These are phyloP conservation scores for Nannochloropsis salina DNA, from an alignment of 108 stramenopile genomes.

Conservation along the genomic window DNA sequence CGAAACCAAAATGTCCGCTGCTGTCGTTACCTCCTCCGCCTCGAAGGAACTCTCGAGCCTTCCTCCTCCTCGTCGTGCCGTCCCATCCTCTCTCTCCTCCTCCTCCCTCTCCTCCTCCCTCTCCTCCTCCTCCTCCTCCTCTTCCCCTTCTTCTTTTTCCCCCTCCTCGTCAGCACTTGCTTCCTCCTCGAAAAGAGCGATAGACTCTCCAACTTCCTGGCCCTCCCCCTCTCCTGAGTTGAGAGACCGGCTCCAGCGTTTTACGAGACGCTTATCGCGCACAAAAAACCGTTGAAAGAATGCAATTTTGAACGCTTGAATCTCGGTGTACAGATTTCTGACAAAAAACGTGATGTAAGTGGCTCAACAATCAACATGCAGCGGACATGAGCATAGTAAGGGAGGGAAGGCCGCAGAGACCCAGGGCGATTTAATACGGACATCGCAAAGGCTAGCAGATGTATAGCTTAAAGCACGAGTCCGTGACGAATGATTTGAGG, in stretches of 20 bases:
- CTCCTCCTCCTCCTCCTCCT: neutral
- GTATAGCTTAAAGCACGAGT: too few relatives aligned
- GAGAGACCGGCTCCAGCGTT: neutral
- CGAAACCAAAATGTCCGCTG: neutral
- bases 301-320: neutral
- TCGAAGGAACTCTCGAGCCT: neutral
- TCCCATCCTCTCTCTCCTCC: neutral
- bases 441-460: too few relatives aligned
- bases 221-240: constrained; percentile 8
- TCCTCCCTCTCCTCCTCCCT: neutral
- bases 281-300: neutral
- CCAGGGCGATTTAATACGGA: too few relatives aligned
- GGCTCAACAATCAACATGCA: too few relatives aligned
- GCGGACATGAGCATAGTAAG: too few relatives aligned
- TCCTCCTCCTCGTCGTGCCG: neutral
- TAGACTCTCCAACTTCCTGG: neutral
- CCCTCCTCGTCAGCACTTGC: neutral
- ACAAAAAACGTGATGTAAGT: too few relatives aligned
- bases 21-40: neutral
- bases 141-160: neutral
- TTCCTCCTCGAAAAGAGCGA: neutral
- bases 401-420: too few relatives aligned
- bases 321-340: too few relatives aligned
- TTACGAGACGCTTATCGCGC: neutral
- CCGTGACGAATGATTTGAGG: too few relatives aligned